Base-by-base conservation (phyloP, 2,329 filamentous ascomycete genomes). In the Escovopsis sp. region DNA sequence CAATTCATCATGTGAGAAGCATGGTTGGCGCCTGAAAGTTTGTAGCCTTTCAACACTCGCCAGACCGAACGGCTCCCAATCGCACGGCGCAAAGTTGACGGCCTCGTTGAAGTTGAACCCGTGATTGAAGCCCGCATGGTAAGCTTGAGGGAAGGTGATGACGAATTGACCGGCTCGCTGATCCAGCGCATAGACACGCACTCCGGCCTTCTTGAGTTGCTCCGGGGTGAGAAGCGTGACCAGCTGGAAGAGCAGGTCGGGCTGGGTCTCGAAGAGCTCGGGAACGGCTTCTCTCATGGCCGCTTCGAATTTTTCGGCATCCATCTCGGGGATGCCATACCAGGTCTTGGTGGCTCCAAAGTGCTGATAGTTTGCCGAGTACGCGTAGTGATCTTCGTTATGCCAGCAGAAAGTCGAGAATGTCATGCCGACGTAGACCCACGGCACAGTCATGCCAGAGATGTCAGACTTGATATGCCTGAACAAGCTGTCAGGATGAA, bases 361-460 rank as follows among this genome's bases (percentile, higher is more conserved):
- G 54, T 98, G 91, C 58, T 98, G 91, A 53, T 96, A 98, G 51
- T 98, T 98, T 40, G 91, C 84, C 1, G 91, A 98, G 57, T 96
- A 98, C 2, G 91, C 82, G 57, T 94, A 95, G 56, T 98, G 91
- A 54, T 98, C 91, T 56, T 98, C 91, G 48, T 94, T 95, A 59
- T 98, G 91, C 91, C 91, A 98, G 61, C 91, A 98, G 56, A 98
- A 98, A 0, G 91, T 96, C 0, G 91, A 98, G 58, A 98, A 98
- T 33, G 94, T 93, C 91, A 98, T 98, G 47, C 91, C 91, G 4
- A 98, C 91, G 56, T 98, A 98, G 4, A 98, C 78, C 91, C 91
- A 98, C 1, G 91, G 91, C 7, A 98, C 89, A 0, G 91, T 98
- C 91, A 98, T 98, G 32, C 91, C 91, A 2, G 91, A 96, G 41